Evolutionary conservation across 768 basidiomycete species (phyloP), one percentile per base, ranked within the genome.

Genomic region (Lactarius tabidus): DNA sequence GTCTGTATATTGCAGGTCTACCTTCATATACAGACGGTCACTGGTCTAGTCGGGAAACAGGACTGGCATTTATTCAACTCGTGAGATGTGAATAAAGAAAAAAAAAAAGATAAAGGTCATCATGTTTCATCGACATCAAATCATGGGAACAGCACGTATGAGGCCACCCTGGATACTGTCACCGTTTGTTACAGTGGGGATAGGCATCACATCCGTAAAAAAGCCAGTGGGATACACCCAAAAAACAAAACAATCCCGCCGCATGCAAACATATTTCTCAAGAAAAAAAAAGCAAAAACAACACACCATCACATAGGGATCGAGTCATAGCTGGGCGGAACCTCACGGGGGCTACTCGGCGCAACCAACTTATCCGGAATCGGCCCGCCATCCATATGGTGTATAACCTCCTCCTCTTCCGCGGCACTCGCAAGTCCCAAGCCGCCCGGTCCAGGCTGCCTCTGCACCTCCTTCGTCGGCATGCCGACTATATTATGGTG

Each of bases 301-400:
- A 12, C 45, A n/a, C 5, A n/a, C n/a, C 33, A 7, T 60, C 23
- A 54, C 33, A 29, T 29, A 54, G 53, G 69, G 57, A 75, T 75
- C 56, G 71, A 71, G 60, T 75, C 74, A 55, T 75, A 75, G 60
- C 74, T 69, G 52, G 74, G 74, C 52, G 74, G 74, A 31, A 76
- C 63, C 70, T 76, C 75, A 5, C 60, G 62, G 53, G 64, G 69
- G 1, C 33, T 36, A 9, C 33, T 60, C 51, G 60, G 63, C 60
- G 48, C 23, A 23, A 41, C 67, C 66, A 52, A 67, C 61, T 36
- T 29, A 9, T 26, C 60, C 29, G 45, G 9, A 15, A 65, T 6
- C 7, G 71, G 67, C 1, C 75, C 75, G 6, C 65, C 75, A 36
- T 76, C 75, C 62, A 59, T 54, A 55, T 76, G 75, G 62, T 74